Base-by-base conservation (phyloP, 495 filamentous ascomycete genomes). In the Venustampulla echinocandica region DNA sequence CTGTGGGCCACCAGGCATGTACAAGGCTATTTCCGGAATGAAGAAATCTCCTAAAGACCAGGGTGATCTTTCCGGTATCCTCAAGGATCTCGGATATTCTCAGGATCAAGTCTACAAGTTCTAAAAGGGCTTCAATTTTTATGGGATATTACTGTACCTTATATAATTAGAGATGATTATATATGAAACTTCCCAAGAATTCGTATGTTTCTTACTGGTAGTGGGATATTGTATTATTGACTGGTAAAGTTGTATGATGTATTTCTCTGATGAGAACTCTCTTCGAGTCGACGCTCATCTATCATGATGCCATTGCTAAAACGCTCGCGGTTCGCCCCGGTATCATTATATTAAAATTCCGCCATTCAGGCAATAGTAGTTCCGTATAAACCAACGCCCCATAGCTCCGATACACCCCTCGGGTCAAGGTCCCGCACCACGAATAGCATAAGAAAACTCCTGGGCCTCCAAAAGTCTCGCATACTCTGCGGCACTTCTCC, bases 71-170 rank as follows among this genome's bases (percentile, higher is more conserved):
- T 67, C 67, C 4, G 92, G 92, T 46, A 63, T 80, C 54, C 67
- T 98, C 58, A 85, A 88, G 75, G 88, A 97, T 62, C 66, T 98
- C 42, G 92, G 92, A 14, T 98, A 96, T 70, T 74, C 58, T 46
- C 73, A 86, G 68, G 92, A 96, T 36, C 93, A 98, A 73, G 93
- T 98, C 20, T 97, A 85, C 73, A 98, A 98, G 75, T 98, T 98
- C 64, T 98, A 85, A 58, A 65, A 7, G 22, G n/a, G n/a, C n/a
- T n/a, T 13, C 28, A 15, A 10, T 21, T 20, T n/a, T 6, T 2
- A 20, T 27, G 22, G 23, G 4, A 19, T n/a, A 37, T 13, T 32
- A 33, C 24, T 37, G 38, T 35, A 44, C 38, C 18, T 23, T 42
- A 42, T 18, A 42, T 42, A 40, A n/a, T 23, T 42, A 39, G 36